Conservation (phyloP, 176 grass and related monocot genomes). For the Ensete ventricosum region DNA sequence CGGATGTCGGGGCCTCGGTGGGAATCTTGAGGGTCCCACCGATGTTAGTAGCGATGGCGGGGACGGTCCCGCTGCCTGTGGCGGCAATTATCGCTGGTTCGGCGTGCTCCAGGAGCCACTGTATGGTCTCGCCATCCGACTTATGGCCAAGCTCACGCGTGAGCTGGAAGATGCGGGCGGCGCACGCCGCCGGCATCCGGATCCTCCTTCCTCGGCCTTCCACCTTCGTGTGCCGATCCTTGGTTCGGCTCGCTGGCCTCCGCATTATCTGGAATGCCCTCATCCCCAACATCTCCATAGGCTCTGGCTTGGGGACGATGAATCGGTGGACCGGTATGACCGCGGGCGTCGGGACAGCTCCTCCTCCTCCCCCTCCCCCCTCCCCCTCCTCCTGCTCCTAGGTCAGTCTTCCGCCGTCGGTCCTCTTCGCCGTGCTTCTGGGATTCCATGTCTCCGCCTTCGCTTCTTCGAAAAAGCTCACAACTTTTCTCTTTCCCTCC, state of each 20-base stretch:
- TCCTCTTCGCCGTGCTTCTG: not conserved
- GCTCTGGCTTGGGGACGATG: slow-evolving; percentile 3
- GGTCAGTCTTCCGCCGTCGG: not conserved
- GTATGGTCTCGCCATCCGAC: slow-evolving; percentile 5
- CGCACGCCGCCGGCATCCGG: not conserved
- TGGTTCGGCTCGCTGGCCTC: not conserved
- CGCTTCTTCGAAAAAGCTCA: not conserved
- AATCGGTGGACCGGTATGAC: not conserved
- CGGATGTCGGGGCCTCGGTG: not conserved
- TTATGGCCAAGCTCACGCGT: not conserved
- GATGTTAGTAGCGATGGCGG: slow-evolving; percentile 1
- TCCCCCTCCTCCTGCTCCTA: not conserved
- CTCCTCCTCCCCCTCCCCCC: not conserved
- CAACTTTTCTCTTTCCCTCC: not conserved
- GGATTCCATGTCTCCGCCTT: not conserved
- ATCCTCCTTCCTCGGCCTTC: not conserved
- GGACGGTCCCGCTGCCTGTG: not conserved
- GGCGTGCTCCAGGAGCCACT: slow-evolving; percentile 1
- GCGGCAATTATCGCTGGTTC: not conserved
- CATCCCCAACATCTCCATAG: not conserved
- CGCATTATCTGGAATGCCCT: not conserved
- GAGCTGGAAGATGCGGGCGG: not conserved
- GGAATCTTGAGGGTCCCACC: not conserved
- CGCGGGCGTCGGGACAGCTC: not conserved
- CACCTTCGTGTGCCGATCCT: not conserved